Base-by-base conservation (phyloP, 805 yeast species). In the Myxozyma kluyveri region DNA sequence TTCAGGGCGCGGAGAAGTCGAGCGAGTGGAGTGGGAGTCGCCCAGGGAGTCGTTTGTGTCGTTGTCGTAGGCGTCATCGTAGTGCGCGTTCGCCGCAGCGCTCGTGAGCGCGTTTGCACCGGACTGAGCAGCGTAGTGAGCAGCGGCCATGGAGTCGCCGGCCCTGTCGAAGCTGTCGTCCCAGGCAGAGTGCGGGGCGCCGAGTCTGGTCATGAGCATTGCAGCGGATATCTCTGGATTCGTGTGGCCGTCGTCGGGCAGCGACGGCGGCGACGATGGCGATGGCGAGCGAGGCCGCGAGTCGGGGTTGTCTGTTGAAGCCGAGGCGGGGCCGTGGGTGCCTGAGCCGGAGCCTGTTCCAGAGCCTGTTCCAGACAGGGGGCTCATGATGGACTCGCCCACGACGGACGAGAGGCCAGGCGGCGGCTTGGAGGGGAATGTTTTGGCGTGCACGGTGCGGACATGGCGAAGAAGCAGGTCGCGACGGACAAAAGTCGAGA, bases 381-480 rank as follows among this genome's bases (percentile, higher is more conserved):
- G 19, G 12, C 9, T n/a, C 22, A 41, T 23, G 42, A 27, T 22
- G 44, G 22, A 41, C 22, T n/a, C 22, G 44, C 18, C 40, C 45
- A 41, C 22, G 44, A 22, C 17, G n/a, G 40, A 17, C 9, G 17
- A 41, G n/a, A 41, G 22, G n/a, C 42, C 42, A n/a, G 40, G 39
- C 5, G 18, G 39, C 19, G 46, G 40, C n/a, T 29, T 24, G 29
- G 18, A 12, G 37, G 24, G 23, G 45, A 18, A 10, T 21, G 47
- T 17, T 35, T 59, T 54, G 41, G 68, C 67, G 67, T 86, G 95
- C 12, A 86, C 93, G 0, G 95, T 87, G 41, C 91, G 70, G 53
- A 84, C 78, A 66, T 86, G 95, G 35, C 95, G 72, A 61, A 86
- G 87, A 17, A 87, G 71, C 42, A 86, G 70, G 64, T 86, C 95